phyloP scores from a whole-genome alignment of 2,329 filamentous ascomycete genomes.

The Chaetomium sp. region DNA sequence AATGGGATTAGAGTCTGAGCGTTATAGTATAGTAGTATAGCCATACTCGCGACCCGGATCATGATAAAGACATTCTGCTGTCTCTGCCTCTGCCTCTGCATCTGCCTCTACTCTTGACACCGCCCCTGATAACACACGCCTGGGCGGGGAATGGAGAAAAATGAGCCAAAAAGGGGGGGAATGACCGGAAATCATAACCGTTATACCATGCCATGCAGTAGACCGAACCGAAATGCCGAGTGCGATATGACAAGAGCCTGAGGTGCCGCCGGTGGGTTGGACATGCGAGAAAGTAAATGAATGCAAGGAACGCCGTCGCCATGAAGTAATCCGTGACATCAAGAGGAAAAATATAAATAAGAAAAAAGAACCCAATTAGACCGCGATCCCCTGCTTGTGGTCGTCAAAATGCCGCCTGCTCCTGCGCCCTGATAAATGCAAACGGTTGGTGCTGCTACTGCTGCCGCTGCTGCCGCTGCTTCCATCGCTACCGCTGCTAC shows the following conservation, averaged over 20 bases:
- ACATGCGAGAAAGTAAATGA: not conserved
- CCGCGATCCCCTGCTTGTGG: constrained; percentile 28
- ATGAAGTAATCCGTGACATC: not conserved
- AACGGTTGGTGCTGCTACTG: constrained; percentile 19
- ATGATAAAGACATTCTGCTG: not conserved
- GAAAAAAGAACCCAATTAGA: constrained; percentile 1
- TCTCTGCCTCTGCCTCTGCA: not conserved
- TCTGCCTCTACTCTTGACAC: not conserved
- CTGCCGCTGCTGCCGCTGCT: not conserved
- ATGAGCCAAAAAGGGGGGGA: not conserved
- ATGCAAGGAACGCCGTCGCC: not conserved
- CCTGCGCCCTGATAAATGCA: constrained; percentile 28
- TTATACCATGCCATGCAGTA: not conserved
- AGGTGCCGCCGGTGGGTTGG: not conserved
- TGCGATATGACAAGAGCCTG: not conserved
- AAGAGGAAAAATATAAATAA: not conserved
- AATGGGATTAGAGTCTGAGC: not conserved
- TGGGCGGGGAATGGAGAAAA: not conserved
- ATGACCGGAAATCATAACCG: not conserved
- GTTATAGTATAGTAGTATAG: constrained; percentile 4
- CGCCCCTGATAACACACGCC: not conserved
- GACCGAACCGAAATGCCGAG: not conserved
- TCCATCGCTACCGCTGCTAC: not conserved
- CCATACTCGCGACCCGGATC: not conserved
- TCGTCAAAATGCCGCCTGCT: constrained; percentile 24